These are phyloP conservation scores for Pseudocercospora eumusae DNA, from an alignment of 2,329 filamentous ascomycete genomes.

Conservation along the genomic window DNA sequence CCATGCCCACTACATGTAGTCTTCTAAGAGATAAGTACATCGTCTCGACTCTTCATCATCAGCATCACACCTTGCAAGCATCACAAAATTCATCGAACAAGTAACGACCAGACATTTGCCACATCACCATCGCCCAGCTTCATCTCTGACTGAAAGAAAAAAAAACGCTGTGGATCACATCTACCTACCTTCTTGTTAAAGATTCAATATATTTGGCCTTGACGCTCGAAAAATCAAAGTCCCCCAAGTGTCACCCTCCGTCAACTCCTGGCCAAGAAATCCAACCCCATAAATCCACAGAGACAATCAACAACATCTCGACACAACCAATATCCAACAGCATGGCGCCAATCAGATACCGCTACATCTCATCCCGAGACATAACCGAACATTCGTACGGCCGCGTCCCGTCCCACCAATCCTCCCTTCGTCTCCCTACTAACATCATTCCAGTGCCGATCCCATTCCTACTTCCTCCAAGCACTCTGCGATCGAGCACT, in stretches of 20 bases:
- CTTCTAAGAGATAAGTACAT: background rate
- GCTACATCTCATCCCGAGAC: conserved; percentile 13
- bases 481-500: conserved; percentile 11
- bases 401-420: background rate
- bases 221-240: background rate
- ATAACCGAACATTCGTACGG: background rate
- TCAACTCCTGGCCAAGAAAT: background rate
- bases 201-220: background rate
- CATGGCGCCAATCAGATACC: conserved; percentile 19
- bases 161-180: background rate
- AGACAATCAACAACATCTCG: background rate
- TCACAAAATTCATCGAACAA: background rate
- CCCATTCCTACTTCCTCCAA: background rate
- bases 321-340: background rate
- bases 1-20: background rate
- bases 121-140: background rate
- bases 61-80: too few relatives aligned
- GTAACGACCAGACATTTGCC: background rate
- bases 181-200: background rate
- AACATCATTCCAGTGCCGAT: background rate
- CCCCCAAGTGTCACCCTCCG: background rate
- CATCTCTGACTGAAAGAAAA: background rate
- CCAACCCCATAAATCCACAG: background rate
- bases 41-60: background rate
- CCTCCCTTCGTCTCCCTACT: background rate